Conservation (phyloP, 371 early-diverging fungal species). For the Hamiltosporidium magnivora region DNA sequence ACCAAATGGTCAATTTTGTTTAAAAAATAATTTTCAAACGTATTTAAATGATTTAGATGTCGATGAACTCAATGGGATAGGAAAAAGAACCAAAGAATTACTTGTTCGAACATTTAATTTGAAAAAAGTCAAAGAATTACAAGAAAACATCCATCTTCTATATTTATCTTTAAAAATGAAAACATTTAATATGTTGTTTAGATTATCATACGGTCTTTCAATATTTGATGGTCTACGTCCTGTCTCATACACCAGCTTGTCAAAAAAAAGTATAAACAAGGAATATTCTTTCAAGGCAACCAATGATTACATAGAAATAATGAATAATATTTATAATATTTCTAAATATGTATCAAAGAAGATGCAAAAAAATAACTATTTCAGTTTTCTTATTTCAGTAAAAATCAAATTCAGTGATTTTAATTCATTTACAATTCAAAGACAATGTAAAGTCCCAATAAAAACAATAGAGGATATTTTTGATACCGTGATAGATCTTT, state of each 20-base stretch:
- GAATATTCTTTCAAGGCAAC: conserved; percentile 17
- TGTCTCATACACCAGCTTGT: neutral
- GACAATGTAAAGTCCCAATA: conserved; percentile 4
- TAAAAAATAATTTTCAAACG: conserved; percentile 15
- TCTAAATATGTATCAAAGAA: neutral
- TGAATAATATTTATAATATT: conserved; percentile 7
- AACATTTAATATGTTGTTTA: conserved; percentile 23
- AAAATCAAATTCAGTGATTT: conserved; percentile 17
- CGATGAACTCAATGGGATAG: conserved; percentile 43
- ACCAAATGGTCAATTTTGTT: conserved; percentile 28
- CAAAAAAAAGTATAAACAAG: neutral
- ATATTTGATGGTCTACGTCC: conserved; percentile 11
- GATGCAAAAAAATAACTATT: neutral
- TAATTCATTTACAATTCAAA: conserved; percentile 5
- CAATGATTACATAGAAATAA: conserved; percentile 6
- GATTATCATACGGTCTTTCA: conserved; percentile 28
- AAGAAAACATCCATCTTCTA: conserved; percentile 13
- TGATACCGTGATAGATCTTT: conserved; percentile 5
- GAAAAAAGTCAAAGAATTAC: conserved; percentile 18
- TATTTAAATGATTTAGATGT: conserved; percentile 12
- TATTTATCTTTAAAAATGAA: conserved; percentile 12
- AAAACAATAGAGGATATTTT: conserved; percentile 8
- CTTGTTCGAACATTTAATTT: conserved; percentile 17
- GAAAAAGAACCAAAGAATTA: conserved; percentile 25
- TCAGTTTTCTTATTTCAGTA: conserved; percentile 8